These are phyloP conservation scores for Cocos nucifera DNA, from an alignment of 176 grass and related monocot species.

Conservation along the genomic window DNA sequence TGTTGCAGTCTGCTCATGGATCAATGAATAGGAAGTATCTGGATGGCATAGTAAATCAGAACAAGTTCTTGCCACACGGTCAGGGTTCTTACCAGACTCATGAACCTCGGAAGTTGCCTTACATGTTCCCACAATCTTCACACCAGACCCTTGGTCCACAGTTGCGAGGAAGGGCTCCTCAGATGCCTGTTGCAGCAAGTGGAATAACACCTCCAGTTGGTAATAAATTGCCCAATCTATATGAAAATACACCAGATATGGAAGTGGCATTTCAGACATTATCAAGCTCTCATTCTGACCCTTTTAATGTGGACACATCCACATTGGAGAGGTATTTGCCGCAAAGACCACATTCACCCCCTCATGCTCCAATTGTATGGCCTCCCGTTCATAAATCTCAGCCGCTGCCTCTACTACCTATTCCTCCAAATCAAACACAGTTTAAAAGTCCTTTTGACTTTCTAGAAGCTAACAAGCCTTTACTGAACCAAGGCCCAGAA, in stretches of 20 bases:
- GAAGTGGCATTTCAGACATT: conserved; percentile 42
- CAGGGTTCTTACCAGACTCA: conserved; percentile 32
- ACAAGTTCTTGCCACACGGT: conserved; percentile 27
- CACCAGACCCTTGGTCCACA: conserved; percentile 46
- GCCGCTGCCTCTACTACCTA: conserved; percentile 25
- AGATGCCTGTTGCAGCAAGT: conserved; percentile 29
- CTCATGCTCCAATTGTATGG: conserved; percentile 33
- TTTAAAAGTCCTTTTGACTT: conserved; percentile 38
- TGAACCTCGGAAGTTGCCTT: conserved; percentile 26
- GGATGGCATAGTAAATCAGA: conserved; percentile 35
- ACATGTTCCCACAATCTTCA: conserved; percentile 26
- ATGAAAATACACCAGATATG: conserved; percentile 29
- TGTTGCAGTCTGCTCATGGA: conserved; percentile 45
- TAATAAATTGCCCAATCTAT: background rate
- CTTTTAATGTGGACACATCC: conserved; percentile 31
- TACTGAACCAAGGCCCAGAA: conserved; percentile 33
- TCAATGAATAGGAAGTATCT: conserved; percentile 36
- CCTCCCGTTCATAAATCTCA: conserved; percentile 30
- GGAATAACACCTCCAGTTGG: conserved; percentile 19
- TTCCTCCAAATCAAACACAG: conserved; percentile 37
- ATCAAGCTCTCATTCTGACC: conserved; percentile 28
- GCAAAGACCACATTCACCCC: conserved; percentile 20
- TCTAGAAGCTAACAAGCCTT: conserved; percentile 36
- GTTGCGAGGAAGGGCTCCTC: conserved; percentile 34
- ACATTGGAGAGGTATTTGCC: conserved; percentile 30